Base-by-base conservation (phyloP, 2,329 filamentous ascomycete species). In the Phialophora macrospora region DNA sequence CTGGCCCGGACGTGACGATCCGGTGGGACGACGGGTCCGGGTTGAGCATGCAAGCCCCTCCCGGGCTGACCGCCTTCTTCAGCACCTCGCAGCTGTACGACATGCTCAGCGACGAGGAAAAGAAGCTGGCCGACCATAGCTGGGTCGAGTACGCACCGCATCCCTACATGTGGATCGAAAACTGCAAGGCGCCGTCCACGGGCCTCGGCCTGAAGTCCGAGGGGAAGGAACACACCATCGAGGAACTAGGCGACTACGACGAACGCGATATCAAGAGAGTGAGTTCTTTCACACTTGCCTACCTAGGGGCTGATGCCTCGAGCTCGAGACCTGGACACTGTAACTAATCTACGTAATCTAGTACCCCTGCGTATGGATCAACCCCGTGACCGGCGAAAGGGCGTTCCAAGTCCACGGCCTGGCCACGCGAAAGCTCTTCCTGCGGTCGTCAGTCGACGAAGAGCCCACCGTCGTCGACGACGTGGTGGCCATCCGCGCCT, bases 341-440 rank as follows among this genome's bases (percentile, higher is more conserved):
- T n/a, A 24, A 34, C 32, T 34, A 34, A 34, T 4, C 32, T 28
- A 17, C 12, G n/a, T 56, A n/a, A 26, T 24, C 24, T 20, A 73
- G 62, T 81, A 82, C 69, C 80, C 81, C 1, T 79, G 82, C 76
- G 80, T 81, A 1, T 82, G 80, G 80, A 74, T 80, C 9, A 82
- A 81, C 62, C 80, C 81, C 0, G 72, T 74, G 1, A 76, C 78
- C 0, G 77, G 77, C 6, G 77, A 80, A 63, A 78, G 77, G 56
- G 78, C 80, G 5, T 78, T 82, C 69, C 77, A 79, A 72, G 79
- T 82, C 28, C 80, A 82, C 63, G 77, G 77, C 11, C 78, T 80
- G 26, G 77, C 74, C 58, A 78, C 74, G 14, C 74, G 77, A 30
- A 77, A 75, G 41, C 72, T 81, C 9, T 80, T 79, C 64, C 26